Evolutionary conservation across 805 yeast genomes (phyloP).

Genomic region (Tetrapisispora taiwanensis): DNA sequence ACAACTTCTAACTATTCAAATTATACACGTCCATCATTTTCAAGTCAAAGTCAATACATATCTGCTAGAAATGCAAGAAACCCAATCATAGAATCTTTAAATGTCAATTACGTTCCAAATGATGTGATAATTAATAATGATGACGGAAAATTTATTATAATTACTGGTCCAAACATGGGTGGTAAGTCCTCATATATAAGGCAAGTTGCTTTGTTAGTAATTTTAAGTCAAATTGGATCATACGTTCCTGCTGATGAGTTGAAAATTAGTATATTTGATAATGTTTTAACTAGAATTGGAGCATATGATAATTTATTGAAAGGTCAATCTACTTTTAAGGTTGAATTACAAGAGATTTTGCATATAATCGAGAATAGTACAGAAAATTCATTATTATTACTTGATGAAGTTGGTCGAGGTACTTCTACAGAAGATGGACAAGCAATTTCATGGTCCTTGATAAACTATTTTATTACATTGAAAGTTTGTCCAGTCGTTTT

Average conservation of each 20-base stretch:
- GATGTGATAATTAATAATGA: conserved; percentile 40
- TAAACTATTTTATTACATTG: conserved; percentile 42
- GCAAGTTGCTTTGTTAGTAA: conserved; percentile 39
- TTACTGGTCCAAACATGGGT: conserved; percentile 58
- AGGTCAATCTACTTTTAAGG: conserved; percentile 83
- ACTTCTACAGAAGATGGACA: conserved; percentile 76
- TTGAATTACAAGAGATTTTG: conserved; percentile 93
- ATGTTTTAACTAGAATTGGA: conserved; percentile 57
- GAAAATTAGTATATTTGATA: conserved; percentile 56
- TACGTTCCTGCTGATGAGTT: conserved; percentile 43
- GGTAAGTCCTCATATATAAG: conserved; percentile 51
- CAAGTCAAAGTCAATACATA: conserved; percentile 36
- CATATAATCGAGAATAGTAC: conserved; percentile 76
- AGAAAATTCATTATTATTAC: conserved; percentile 65
- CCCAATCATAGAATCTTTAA: conserved; percentile 51
- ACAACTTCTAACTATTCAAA: conserved; percentile 42
- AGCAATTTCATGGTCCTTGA: conserved; percentile 66
- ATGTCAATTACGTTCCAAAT: conserved; percentile 52
- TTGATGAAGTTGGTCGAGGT: conserved; percentile 95
- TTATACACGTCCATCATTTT: conserved; percentile 43
- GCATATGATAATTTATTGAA: conserved; percentile 67
- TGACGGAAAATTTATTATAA: conserved; percentile 46
- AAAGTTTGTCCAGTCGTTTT: conserved; percentile 44
- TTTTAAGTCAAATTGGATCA: conserved; percentile 52
- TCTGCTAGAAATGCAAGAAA: conserved; percentile 50